Evolutionary conservation across 495 filamentous ascomycete species (phyloP), one percentile per base, ranked within the genome.

Genomic region (Penicillium paxilli): DNA sequence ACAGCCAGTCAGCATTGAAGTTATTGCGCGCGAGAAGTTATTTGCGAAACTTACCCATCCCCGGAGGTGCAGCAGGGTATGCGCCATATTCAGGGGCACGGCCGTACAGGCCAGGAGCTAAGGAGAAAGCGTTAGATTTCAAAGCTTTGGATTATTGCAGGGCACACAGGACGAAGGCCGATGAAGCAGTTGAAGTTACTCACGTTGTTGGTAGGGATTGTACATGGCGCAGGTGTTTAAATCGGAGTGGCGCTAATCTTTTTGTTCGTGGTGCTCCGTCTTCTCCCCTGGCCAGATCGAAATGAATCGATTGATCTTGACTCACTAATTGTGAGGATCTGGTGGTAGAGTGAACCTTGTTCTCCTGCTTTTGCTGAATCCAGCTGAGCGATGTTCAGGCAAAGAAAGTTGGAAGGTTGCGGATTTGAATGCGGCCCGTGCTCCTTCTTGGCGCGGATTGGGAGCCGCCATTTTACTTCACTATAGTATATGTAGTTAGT

Each of bases 41-140:
- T 35, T 45, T 48, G 69, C 22, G 16, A 8, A 44, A 66, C 85
- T 74, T 82, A 90, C 92, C 91, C 83, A 96, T 83, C 63, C 91
- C 92, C 52, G 92, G 91, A 47, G 92, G 89, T 62, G 87, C 84
- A 55, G 83, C 89, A 54, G 89, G 88, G 66, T 89, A 92, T 20
- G 80, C 74, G 53, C 81, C 82, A 73, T 84, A 94, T 48, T 83
- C 81, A 14, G 90, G 89, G 54, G 88, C 84, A 6, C 83, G 78
- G 55, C 87, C 87, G 76, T 87, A 93, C 47, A 81, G 73, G 35
- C 84, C 72, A 26, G 77, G 73, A 58, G 70, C 75, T 80, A 37
- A 8, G 16, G 10, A 16, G 22, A 10, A 32, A 11, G 57, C n/a
- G n/a, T 42, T 24, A 44, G 22, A 25, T 6, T 38, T 16, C 7